Conservation (phyloP, 495 filamentous ascomycete species). For the Amniculicola lignicola region DNA sequence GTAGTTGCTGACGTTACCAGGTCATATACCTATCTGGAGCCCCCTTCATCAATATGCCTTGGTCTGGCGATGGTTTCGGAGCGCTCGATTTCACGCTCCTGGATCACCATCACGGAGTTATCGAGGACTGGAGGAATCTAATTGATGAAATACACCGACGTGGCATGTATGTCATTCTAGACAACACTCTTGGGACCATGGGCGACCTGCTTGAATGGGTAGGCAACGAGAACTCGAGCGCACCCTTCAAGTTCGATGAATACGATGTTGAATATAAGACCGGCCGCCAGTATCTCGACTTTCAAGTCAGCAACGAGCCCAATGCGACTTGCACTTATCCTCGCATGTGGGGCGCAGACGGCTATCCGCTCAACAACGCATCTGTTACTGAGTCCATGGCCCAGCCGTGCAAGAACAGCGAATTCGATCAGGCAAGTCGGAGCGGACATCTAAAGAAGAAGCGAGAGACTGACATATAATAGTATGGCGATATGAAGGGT, state of each 20-base stretch:
- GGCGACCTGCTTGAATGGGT: constrained; percentile 30
- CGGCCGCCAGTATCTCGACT: constrained; percentile 48
- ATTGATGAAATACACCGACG: constrained; percentile 55
- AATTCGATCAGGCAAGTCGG: constrained; percentile 55
- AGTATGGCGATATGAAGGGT: constrained; percentile 27
- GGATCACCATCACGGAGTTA: constrained; percentile 65
- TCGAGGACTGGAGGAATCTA: constrained; percentile 60
- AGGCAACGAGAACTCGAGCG: constrained; percentile 18
- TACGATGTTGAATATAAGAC: constrained; percentile 30
- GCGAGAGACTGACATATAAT: not conserved
- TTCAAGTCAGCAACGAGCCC: constrained; percentile 57
- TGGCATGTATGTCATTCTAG: constrained; percentile 34
- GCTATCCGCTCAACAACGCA: constrained; percentile 49
- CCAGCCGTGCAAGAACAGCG: constrained; percentile 59
- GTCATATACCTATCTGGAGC: constrained; percentile 68
- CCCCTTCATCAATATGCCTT: constrained; percentile 68
- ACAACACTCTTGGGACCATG: constrained; percentile 33
- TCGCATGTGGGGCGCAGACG: constrained; percentile 65
- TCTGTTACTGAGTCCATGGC: constrained; percentile 49
- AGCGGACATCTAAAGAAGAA: not conserved
- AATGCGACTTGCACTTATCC: constrained; percentile 62
- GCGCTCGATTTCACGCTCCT: constrained; percentile 68
- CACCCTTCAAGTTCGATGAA: constrained; percentile 16
- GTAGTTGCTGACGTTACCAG: constrained; percentile 33
- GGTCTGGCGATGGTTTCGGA: constrained; percentile 63